phyloP scores from a whole-genome alignment of 345 rosid genomes.

The Cochlearia excelsa region DNA sequence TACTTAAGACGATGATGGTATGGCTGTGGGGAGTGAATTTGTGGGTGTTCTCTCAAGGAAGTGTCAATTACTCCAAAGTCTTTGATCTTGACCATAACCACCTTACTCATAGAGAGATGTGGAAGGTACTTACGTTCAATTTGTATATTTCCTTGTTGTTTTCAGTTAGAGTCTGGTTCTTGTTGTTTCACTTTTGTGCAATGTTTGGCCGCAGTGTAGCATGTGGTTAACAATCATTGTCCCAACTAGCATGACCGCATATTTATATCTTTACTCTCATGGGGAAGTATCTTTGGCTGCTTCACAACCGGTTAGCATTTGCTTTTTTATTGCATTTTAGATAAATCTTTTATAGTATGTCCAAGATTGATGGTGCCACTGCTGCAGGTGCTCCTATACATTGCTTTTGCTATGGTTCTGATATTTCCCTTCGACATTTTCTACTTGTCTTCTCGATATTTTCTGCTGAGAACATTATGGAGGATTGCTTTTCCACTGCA shows the following conservation, averaged over 20 bases:
- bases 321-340: slow-evolving; percentile 7
- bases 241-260: slow-evolving; percentile 98
- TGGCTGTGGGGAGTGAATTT: slow-evolving; percentile 97
- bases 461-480: slow-evolving; percentile 87
- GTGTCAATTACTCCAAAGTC: slow-evolving; percentile 74
- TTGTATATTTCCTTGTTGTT: background rate
- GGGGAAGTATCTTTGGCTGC: slow-evolving; percentile 98
- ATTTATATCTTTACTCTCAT: slow-evolving; percentile 88
- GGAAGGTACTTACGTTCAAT: slow-evolving; percentile 61
- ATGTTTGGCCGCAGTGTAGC: slow-evolving; percentile 66
- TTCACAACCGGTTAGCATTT: slow-evolving; percentile 91
- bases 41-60: slow-evolving; percentile 85
- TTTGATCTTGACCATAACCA: slow-evolving; percentile 90
- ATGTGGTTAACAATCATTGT: slow-evolving; percentile 93
- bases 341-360: background rate
- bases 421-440: slow-evolving; percentile 94
- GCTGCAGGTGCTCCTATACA: slow-evolving; percentile 78
- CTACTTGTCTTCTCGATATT: slow-evolving; percentile 81
- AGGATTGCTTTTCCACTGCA: slow-evolving; percentile 84
- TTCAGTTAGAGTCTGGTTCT: slow-evolving; percentile 7
- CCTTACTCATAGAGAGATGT: slow-evolving; percentile 85
- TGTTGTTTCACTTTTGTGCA: slow-evolving; percentile 27
- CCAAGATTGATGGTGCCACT: slow-evolving; percentile 19
- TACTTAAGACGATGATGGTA: slow-evolving; percentile 67
- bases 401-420: slow-evolving; percentile 69